These are phyloP conservation scores for Sphagnum contortum DNA, from an alignment of 225 moss, liverwort and hornwort genomes.

Conservation along the genomic window DNA sequence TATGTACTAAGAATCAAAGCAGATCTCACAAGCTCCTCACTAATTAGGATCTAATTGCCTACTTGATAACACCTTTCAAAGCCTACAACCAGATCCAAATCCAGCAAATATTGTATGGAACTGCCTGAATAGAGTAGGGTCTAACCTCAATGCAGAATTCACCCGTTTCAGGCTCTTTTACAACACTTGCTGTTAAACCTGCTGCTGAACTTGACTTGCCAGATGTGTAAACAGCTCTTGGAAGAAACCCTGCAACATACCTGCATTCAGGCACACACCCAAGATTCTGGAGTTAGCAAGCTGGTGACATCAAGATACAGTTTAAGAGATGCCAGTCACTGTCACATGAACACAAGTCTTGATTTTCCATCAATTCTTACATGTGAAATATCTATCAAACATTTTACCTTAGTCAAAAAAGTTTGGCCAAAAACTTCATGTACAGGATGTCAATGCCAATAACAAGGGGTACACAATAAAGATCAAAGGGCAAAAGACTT, in stretches of 20 bases:
- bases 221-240: constrained; percentile 97
- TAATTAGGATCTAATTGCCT: not conserved
- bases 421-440: not conserved
- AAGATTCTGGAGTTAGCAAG: not conserved
- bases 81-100: too few species aligned
- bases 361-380: too few species aligned
- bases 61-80: not conserved
- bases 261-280: constrained; percentile 19
- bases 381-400: not conserved
- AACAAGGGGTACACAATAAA: not conserved
- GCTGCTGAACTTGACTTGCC: constrained; percentile 99
- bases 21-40: not conserved
- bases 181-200: constrained; percentile 97
- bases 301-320: not conserved
- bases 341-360: too few species aligned
- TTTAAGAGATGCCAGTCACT: too few species aligned
- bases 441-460: not conserved
- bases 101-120: too few species aligned
- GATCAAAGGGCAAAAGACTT: not conserved
- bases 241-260: constrained; percentile 95
- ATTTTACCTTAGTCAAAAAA: not conserved
- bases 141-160: constrained; percentile 95
- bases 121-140: too few species aligned
- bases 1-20: not conserved
- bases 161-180: constrained; percentile 98